These are phyloP conservation scores for Penicillium ochrochloron DNA, from an alignment of 495 filamentous ascomycete species.

Conservation along the genomic window DNA sequence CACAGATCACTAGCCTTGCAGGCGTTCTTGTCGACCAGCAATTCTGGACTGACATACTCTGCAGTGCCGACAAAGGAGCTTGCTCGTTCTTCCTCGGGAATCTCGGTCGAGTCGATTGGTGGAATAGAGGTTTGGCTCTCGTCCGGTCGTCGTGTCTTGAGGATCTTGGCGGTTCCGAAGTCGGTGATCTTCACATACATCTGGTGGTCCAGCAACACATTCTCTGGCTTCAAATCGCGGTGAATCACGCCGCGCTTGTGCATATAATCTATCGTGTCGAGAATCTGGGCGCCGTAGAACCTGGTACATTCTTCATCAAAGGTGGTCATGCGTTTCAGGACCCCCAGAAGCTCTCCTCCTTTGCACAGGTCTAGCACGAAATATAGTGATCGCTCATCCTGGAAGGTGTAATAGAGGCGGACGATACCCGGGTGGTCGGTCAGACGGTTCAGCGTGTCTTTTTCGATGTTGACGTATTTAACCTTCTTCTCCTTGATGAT, in stretches of 20 bases:
- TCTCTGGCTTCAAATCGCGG: constrained; percentile 96
- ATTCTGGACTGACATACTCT: constrained; percentile 96
- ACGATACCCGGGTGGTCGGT: constrained; percentile 98
- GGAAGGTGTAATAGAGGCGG: constrained; percentile 97
- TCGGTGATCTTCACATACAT: constrained; percentile 99
- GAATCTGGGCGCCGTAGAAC: constrained; percentile 95
- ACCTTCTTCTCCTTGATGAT: constrained; percentile 99
- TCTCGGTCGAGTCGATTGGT: constrained; percentile 58
- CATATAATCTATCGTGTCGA: constrained; percentile 98
- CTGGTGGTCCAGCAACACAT: constrained; percentile 90
- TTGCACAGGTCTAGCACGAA: constrained; percentile 95
- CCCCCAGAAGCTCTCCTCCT: constrained; percentile 89
- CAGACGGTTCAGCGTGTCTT: constrained; percentile 93
- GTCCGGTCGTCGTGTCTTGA: constrained; percentile 65
- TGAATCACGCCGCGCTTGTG: constrained; percentile 95
- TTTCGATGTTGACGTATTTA: constrained; percentile 99
- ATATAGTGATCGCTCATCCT: constrained; percentile 94
- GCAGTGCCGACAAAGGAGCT: constrained; percentile 98
- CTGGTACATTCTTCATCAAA: constrained; percentile 96
- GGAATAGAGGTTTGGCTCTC: constrained; percentile 47
- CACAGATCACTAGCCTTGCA: constrained; percentile 98
- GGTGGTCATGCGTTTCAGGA: constrained; percentile 88
- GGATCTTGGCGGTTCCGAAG: constrained; percentile 95
- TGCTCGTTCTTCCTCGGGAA: constrained; percentile 71
- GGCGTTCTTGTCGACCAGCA: constrained; percentile 92